Evolutionary conservation across 371 early-diverging fungal genomes (phyloP).

Genomic region (Furculomyces boomerangus): DNA sequence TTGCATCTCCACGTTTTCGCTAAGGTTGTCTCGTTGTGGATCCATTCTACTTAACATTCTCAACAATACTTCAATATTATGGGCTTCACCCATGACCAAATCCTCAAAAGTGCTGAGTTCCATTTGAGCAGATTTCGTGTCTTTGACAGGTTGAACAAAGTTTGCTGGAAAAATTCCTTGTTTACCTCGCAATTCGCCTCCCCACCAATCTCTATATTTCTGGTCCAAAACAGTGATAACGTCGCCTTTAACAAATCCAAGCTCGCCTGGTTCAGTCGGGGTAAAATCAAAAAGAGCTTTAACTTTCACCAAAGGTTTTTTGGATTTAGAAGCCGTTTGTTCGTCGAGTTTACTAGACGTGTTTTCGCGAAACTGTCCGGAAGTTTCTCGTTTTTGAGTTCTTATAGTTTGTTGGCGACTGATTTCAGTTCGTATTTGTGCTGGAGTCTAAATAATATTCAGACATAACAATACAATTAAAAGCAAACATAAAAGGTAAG

Average conservation of each 20-base stretch:
- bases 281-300: constrained; percentile 51
- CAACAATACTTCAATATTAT: constrained; percentile 59
- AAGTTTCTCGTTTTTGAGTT: neutral
- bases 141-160: constrained; percentile 40
- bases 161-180: constrained; percentile 79
- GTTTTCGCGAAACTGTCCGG: neutral
- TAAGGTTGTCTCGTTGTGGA: constrained; percentile 59
- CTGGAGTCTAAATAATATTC: neutral
- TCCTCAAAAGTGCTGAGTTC: constrained; percentile 46
- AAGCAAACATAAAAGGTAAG: neutral
- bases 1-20: constrained; percentile 75
- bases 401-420: neutral
- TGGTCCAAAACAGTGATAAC: constrained; percentile 48
- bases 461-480: constrained; percentile 4
- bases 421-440: neutral
- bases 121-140: constrained; percentile 34
- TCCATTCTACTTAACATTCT: constrained; percentile 53
- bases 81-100: constrained; percentile 47
- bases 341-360: neutral
- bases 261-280: constrained; percentile 50
- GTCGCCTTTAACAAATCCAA: constrained; percentile 59
- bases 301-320: constrained; percentile 5
- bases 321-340: neutral
- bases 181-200: constrained; percentile 40
- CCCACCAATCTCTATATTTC: constrained; percentile 67